Conservation (phyloP, 192 early-diverging fungal species). For the Thamnidium elegans region DNA sequence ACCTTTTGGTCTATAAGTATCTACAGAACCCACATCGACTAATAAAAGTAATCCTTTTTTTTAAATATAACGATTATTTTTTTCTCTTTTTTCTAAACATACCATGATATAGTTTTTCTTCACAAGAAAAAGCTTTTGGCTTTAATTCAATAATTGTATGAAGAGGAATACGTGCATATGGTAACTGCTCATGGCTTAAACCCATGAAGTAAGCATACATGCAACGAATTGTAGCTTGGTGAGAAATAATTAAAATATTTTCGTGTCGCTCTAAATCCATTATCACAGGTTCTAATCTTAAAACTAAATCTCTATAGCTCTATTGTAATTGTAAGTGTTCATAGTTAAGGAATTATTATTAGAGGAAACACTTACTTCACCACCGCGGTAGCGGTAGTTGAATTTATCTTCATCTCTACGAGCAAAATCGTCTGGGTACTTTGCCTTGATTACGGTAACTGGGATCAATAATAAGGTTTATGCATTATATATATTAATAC, state of each 20-base stretch:
- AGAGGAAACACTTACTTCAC: constrained; percentile 44
- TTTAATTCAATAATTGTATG: constrained; percentile 96
- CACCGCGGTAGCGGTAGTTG: constrained; percentile 80
- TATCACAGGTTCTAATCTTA: constrained; percentile 94
- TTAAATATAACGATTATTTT: background rate
- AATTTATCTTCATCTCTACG: constrained; percentile 95
- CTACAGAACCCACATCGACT: constrained; percentile 93
- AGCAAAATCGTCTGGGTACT: constrained; percentile 88
- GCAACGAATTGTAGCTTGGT: constrained; percentile 95
- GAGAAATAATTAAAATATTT: constrained; percentile 92
- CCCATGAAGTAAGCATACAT: constrained; percentile 98
- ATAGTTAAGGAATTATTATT: background rate
- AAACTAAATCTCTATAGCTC: constrained; percentile 91
- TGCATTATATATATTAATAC: background rate
- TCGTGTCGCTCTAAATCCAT: constrained; percentile 97
- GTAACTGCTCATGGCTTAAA: constrained; percentile 87
- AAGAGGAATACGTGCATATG: constrained; percentile 96
- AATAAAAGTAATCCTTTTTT: background rate
- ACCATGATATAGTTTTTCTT: constrained; percentile 81
- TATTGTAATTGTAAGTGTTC: background rate
- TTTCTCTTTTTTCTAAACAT: background rate
- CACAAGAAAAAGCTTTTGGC: constrained; percentile 91
- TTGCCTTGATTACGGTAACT: constrained; percentile 28
- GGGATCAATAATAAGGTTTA: background rate
- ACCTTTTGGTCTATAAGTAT: constrained; percentile 86